Percentiles rank a stretch among this genome's conserved stretches.
Evolutionary conservation across 1,139 yeast species (phyloP).

Genomic region (Yamadazyma dushanensis): DNA sequence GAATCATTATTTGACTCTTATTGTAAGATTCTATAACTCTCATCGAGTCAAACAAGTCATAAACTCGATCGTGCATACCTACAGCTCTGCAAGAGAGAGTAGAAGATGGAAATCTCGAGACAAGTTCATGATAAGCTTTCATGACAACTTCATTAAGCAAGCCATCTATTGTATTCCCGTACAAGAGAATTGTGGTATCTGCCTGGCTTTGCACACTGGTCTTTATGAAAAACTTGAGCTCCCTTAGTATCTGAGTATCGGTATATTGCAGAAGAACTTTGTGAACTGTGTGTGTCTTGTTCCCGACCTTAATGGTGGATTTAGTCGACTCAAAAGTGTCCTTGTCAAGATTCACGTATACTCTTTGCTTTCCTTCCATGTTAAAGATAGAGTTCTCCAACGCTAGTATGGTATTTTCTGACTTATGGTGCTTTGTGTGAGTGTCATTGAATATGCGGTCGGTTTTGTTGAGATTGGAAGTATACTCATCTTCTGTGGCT

Average conservation of each 20-base stretch:
- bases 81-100: slow-evolving; percentile 22
- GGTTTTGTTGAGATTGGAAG: slow-evolving; percentile 9
- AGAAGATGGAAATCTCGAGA: slow-evolving; percentile 7
- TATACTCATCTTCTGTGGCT: slow-evolving; percentile 9
- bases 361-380: slow-evolving; percentile 29
- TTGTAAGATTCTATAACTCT: slow-evolving; percentile 3
- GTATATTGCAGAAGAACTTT: slow-evolving; percentile 18
- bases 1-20: slow-evolving; percentile 15
- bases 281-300: slow-evolving; percentile 17
- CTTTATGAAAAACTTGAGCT: slow-evolving; percentile 10
- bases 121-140: slow-evolving; percentile 6
- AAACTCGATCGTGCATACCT: slow-evolving; percentile 9
- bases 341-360: slow-evolving; percentile 6
- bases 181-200: slow-evolving; percentile 10
- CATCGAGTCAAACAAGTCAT: slow-evolving; percentile 15
- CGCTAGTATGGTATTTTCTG: slow-evolving; percentile 33
- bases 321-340: background rate
- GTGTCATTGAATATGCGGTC: slow-evolving; percentile 13
- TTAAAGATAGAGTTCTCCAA: slow-evolving; percentile 57
- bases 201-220: slow-evolving; percentile 7
- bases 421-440: slow-evolving; percentile 19
- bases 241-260: slow-evolving; percentile 9
- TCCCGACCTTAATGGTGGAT: slow-evolving; percentile 1
- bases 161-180: slow-evolving; percentile 10
- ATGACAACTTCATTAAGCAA: slow-evolving; percentile 11